Evolutionary conservation across 306 rosid species (phyloP).

Genomic region (Lablab purpureus): DNA sequence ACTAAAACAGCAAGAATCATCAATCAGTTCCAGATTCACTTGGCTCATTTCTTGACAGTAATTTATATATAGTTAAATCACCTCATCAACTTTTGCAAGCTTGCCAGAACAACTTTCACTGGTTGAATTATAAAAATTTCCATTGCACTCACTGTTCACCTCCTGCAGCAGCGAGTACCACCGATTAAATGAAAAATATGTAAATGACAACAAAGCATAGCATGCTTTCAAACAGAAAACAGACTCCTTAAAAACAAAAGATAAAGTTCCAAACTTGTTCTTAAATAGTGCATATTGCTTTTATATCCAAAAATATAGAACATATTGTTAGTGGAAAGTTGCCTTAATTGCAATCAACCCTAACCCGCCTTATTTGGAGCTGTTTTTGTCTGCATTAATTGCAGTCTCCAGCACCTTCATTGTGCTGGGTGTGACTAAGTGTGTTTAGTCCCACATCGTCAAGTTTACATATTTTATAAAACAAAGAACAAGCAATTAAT

Average conservation of each 20-base stretch:
- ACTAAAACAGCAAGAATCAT: conserved; percentile 55
- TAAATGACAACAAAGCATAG: conserved; percentile 11
- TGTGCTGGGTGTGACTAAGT: neutral
- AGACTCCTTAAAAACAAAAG: neutral
- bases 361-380: neutral
- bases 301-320: neutral
- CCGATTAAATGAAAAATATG: conserved; percentile 39
- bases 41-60: conserved; percentile 24
- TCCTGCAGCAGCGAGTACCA: conserved; percentile 63
- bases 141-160: conserved; percentile 57
- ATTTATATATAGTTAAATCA: conserved; percentile 41
- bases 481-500: neutral
- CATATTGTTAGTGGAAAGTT: neutral
- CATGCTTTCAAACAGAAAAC: conserved; percentile 28
- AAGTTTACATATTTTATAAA: conserved; percentile 3
- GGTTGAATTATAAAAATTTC: conserved; percentile 61
- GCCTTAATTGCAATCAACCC: neutral
- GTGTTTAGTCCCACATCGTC: neutral
- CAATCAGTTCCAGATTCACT: conserved; percentile 36
- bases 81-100: conserved; percentile 73
- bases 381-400: neutral
- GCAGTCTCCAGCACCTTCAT: neutral
- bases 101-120: conserved; percentile 52
- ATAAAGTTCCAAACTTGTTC: conserved; percentile 24
- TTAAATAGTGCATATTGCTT: conserved; percentile 18